Conservation (phyloP, 345 rosid genomes). For the Cardamine resedifolia region DNA sequence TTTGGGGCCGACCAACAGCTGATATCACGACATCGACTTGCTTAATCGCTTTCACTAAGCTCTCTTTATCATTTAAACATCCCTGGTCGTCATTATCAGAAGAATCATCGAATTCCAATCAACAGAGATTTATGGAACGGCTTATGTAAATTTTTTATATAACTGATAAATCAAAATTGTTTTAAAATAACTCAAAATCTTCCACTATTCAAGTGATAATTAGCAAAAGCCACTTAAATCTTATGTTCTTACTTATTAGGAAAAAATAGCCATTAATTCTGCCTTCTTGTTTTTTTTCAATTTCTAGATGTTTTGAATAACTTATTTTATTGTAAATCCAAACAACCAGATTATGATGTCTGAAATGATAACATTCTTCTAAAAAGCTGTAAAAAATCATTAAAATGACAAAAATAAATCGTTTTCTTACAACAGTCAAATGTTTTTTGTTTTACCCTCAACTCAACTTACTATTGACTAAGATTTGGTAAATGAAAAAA, state of each 20-base stretch:
- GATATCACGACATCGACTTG: constrained; percentile 85
- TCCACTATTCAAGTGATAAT: background rate
- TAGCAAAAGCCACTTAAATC: background rate
- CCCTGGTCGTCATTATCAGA: constrained; percentile 25
- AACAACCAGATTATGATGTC: background rate
- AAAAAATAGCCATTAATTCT: background rate
- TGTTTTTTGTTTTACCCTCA: background rate
- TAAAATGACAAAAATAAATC: too few species aligned
- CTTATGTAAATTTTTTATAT: background rate
- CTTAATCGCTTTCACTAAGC: constrained; percentile 66
- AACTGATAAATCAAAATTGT: background rate
- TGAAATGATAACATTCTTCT: background rate
- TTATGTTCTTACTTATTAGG: background rate
- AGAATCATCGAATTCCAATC: background rate
- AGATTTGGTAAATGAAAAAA: background rate
- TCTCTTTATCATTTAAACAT: constrained; percentile 50
- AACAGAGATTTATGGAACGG: background rate
- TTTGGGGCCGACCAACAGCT: constrained; percentile 46
- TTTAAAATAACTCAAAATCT: background rate
- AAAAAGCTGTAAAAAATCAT: background rate
- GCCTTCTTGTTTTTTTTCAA: too few species aligned
- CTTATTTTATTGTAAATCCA: background rate
- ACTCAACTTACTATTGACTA: background rate
- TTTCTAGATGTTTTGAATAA: background rate
- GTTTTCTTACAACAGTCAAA: background rate